These are phyloP conservation scores for Gymnopilus junonius DNA, from an alignment of 768 basidiomycete species.

Conservation along the genomic window DNA sequence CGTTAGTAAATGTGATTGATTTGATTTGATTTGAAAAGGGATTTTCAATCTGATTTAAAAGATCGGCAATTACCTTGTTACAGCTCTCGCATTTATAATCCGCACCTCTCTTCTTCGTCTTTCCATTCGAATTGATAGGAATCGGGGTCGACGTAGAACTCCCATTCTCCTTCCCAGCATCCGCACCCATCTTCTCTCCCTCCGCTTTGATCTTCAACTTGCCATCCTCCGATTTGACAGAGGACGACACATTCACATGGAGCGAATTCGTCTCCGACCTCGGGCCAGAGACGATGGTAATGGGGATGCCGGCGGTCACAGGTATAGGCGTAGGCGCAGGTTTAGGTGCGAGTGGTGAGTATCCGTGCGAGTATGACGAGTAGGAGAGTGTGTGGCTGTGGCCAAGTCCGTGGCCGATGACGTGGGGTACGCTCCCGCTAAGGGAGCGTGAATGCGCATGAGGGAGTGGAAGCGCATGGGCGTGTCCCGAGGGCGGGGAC, in stretches of 20 bases:
- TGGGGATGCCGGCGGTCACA: conserved; percentile 20
- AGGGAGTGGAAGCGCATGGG: too few species aligned
- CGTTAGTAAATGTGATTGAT: background rate
- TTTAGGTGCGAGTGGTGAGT: conserved; percentile 14
- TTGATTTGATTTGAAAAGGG: background rate
- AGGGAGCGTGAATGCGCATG: conserved; percentile 12
- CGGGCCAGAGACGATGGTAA: conserved; percentile 14
- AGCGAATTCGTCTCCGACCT: conserved; percentile 17
- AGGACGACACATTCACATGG: conserved; percentile 5
- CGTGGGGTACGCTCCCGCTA: background rate
- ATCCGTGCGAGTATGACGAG: background rate
- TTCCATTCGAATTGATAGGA: conserved; percentile 42
- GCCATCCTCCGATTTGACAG: background rate
- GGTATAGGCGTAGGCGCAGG: conserved; percentile 11
- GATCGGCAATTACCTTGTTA: conserved; percentile 66
- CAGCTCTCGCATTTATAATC: conserved; percentile 94
- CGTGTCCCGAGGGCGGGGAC: conserved; percentile 36
- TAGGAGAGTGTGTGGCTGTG: conserved; percentile 6
- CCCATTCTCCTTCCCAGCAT: conserved; percentile 7
- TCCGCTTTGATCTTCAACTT: background rate
- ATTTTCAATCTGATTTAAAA: background rate
- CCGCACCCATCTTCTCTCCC: background rate
- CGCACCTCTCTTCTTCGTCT: conserved; percentile 75
- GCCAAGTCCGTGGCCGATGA: conserved; percentile 6
- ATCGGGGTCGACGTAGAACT: conserved; percentile 34